Evolutionary conservation across 1,139 yeast species (phyloP).

Genomic region (Lodderomyces beijingensis): DNA sequence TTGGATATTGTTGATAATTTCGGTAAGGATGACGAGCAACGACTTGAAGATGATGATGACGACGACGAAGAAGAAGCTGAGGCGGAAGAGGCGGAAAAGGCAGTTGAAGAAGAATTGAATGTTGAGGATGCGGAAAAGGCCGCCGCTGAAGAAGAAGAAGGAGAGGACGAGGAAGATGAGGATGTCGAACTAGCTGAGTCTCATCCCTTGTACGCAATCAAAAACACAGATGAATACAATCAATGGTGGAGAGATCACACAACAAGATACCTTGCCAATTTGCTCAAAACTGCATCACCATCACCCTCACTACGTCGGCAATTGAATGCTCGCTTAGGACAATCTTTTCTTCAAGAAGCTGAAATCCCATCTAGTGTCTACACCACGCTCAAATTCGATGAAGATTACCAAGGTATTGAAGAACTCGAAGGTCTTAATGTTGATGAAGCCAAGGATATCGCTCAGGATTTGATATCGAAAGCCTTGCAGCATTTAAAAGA

Average conservation of each 20-base stretch:
- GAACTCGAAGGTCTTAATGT: constrained; percentile 38
- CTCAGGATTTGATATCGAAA: constrained; percentile 44
- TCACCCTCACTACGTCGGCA: constrained; percentile 25
- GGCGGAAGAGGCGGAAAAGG: constrained; percentile 17
- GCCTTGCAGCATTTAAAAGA: constrained; percentile 56
- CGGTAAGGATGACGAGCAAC: constrained; percentile 43
- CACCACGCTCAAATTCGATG: constrained; percentile 55
- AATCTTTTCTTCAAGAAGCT: constrained; percentile 57
- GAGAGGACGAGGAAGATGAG: constrained; percentile 25
- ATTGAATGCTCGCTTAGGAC: constrained; percentile 52
- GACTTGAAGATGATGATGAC: constrained; percentile 32
- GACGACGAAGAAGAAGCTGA: constrained; percentile 22
- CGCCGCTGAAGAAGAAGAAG: constrained; percentile 16
- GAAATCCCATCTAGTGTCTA: constrained; percentile 56
- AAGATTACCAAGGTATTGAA: constrained; percentile 39
- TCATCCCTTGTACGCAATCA: constrained; percentile 53
- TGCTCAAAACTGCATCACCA: constrained; percentile 21
- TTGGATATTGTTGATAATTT: constrained; percentile 63
- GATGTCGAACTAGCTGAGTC: constrained; percentile 33
- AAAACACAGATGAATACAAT: constrained; percentile 34
- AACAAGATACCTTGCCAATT: constrained; percentile 34
- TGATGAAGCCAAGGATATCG: constrained; percentile 44
- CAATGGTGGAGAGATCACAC: constrained; percentile 57
- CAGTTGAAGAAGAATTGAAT: constrained; percentile 21
- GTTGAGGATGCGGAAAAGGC: constrained; percentile 8